Percentiles rank a stretch among this genome's conserved stretches.
These are phyloP conservation scores for Verbascum thapsus DNA, from an alignment of 257 asterid species.

Conservation along the genomic window DNA sequence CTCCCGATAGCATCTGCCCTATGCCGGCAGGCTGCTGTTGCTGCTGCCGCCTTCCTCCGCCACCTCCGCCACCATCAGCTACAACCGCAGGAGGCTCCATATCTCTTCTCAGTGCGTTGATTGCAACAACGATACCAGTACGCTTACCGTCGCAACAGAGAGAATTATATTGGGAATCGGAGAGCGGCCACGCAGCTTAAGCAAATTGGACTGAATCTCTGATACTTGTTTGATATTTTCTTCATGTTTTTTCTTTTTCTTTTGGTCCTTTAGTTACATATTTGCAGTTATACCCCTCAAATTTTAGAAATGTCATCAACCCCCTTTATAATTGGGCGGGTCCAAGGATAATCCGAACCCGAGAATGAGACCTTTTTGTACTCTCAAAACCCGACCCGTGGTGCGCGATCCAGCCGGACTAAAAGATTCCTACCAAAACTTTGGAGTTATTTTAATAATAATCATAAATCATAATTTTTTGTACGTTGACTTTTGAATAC, in stretches of 20 bases:
- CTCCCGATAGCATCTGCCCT: slow-evolving; percentile 87
- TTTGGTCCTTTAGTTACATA: neutral
- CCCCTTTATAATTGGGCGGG: neutral
- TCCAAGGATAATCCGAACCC: too few relatives aligned
- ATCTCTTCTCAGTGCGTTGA: slow-evolving; percentile 7
- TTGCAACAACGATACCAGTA: slow-evolving; percentile 23
- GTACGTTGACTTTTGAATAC: too few relatives aligned
- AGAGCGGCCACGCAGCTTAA: slow-evolving; percentile 29
- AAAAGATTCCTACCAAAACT: too few relatives aligned
- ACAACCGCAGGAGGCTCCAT: slow-evolving; percentile 67
- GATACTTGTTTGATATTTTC: neutral
- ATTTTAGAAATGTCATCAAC: neutral
- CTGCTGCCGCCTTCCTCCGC: slow-evolving; percentile 35
- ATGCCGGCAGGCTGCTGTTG: slow-evolving; percentile 56
- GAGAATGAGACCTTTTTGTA: too few relatives aligned
- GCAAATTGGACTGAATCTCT: slow-evolving; percentile 24
- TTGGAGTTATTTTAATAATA: too few relatives aligned
- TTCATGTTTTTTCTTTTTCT: neutral
- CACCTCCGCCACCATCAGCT: slow-evolving; percentile 44
- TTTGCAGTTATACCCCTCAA: slow-evolving; percentile 19
- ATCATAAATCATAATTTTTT: too few relatives aligned
- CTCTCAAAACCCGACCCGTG: too few relatives aligned
- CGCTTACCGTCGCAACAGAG: slow-evolving; percentile 1
- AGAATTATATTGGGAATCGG: slow-evolving; percentile 26
- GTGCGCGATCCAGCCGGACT: too few relatives aligned